Percentiles rank a stretch among this genome's conserved stretches.
phyloP scores from a whole-genome alignment of 805 yeast genomes.

The Saccharomycopsis sp. region DNA sequence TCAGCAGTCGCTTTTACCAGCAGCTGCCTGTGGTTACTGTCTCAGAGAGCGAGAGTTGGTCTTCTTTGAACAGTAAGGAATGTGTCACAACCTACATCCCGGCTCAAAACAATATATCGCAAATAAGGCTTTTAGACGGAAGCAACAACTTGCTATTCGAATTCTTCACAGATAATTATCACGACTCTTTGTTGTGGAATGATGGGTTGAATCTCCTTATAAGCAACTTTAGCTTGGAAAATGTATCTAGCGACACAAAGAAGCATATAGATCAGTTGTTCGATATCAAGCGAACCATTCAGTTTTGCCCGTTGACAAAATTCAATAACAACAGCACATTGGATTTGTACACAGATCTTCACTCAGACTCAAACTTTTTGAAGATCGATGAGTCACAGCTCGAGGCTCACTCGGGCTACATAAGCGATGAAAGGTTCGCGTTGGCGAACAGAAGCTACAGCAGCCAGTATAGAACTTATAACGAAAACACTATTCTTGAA shows the following conservation, averaged over 20 bases:
- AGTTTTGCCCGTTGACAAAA: constrained; percentile 14
- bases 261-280: constrained; percentile 16
- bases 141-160: constrained; percentile 2
- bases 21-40: not conserved
- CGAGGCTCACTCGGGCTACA: not conserved
- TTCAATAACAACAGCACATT: constrained; percentile 9
- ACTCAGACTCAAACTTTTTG: not conserved
- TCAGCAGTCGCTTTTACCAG: not conserved
- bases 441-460: not conserved
- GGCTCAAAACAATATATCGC: constrained; percentile 13
- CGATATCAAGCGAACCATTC: constrained; percentile 16
- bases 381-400: not conserved
- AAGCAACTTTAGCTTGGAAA: constrained; percentile 8
- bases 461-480: not conserved
- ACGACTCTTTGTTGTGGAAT: constrained; percentile 13
- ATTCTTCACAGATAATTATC: constrained; percentile 13
- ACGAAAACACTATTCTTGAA: not conserved
- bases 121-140: constrained; percentile 7
- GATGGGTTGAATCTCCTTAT: constrained; percentile 16
- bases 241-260: constrained; percentile 13
- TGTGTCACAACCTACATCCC: not conserved
- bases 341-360: constrained; percentile 12
- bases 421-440: not conserved
- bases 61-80: not conserved
- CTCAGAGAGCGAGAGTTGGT: not conserved